Evolutionary conservation across 164 flowering plant species (phyloP).

Genomic region (Magnolia officinalis): DNA sequence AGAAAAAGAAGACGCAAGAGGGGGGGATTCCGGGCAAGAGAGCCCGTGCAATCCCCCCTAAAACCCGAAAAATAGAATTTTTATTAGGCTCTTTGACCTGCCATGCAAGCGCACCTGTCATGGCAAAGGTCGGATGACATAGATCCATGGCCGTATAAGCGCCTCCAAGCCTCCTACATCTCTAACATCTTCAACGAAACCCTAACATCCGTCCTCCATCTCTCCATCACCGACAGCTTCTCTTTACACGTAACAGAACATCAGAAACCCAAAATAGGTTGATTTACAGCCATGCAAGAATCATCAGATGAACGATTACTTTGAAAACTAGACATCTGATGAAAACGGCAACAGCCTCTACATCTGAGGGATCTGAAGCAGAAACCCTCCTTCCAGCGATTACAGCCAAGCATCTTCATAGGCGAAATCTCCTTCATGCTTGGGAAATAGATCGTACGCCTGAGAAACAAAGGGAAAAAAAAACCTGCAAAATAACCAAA

Average conservation of each 20-base stretch:
- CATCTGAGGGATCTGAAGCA: background rate
- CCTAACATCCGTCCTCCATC: background rate
- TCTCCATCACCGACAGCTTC: background rate
- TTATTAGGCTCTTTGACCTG: constrained; percentile 41
- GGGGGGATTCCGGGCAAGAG: background rate
- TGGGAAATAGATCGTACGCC: background rate
- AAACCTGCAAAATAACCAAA: background rate
- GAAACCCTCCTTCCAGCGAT: background rate
- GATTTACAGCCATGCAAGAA: background rate
- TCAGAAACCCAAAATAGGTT: background rate
- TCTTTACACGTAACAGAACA: background rate
- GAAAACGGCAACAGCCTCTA: background rate
- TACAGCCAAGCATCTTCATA: background rate
- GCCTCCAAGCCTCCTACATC: background rate
- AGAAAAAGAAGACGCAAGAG: background rate
- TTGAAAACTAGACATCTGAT: background rate
- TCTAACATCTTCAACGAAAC: background rate
- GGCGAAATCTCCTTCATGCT: background rate
- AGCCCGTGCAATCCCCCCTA: background rate
- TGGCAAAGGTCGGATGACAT: constrained; percentile 64
- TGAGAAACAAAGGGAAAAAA: background rate
- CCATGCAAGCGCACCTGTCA: constrained; percentile 93
- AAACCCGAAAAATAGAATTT: background rate
- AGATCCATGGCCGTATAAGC: background rate
- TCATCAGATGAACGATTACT: background rate